Evolutionary conservation across 2,329 filamentous ascomycete genomes (phyloP).

Genomic region (Trichoderma sp.): DNA sequence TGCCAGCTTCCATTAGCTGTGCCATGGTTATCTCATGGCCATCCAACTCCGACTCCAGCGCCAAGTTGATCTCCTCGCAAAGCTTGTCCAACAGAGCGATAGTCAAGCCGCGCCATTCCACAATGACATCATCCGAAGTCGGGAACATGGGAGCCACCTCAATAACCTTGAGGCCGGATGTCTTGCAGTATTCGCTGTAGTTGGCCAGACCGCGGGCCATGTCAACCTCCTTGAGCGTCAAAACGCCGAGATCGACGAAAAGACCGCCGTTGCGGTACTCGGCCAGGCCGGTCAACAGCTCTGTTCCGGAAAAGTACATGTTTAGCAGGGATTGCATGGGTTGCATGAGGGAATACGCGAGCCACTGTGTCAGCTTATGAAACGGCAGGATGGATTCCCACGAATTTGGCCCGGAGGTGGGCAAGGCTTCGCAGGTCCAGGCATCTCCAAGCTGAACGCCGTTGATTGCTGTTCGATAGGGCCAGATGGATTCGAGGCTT

Average conservation of each 20-base stretch:
- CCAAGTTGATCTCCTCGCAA: slow-evolving; percentile 60
- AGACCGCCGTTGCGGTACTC: slow-evolving; percentile 93
- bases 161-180: slow-evolving; percentile 66
- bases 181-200: slow-evolving; percentile 67
- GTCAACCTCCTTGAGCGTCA: slow-evolving; percentile 74
- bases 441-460: slow-evolving; percentile 88
- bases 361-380: slow-evolving; percentile 94
- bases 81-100: slow-evolving; percentile 63
- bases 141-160: slow-evolving; percentile 63
- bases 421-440: slow-evolving; percentile 87
- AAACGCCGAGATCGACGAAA: slow-evolving; percentile 80
- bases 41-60: slow-evolving; percentile 64
- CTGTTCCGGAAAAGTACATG: slow-evolving; percentile 78
- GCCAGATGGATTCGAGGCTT: slow-evolving; percentile 86
- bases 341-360: slow-evolving; percentile 91
- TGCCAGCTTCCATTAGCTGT: slow-evolving; percentile 92
- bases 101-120: slow-evolving; percentile 68
- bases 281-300: slow-evolving; percentile 83
- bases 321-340: slow-evolving; percentile 82
- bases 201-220: slow-evolving; percentile 69
- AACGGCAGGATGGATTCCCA: slow-evolving; percentile 87
- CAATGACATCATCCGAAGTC: slow-evolving; percentile 62
- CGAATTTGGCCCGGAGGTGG: slow-evolving; percentile 54
- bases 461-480: slow-evolving; percentile 82
- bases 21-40: slow-evolving; percentile 76